Evolutionary conservation across 495 filamentous ascomycete species (phyloP).

Genomic region (Ramalina peruviana): DNA sequence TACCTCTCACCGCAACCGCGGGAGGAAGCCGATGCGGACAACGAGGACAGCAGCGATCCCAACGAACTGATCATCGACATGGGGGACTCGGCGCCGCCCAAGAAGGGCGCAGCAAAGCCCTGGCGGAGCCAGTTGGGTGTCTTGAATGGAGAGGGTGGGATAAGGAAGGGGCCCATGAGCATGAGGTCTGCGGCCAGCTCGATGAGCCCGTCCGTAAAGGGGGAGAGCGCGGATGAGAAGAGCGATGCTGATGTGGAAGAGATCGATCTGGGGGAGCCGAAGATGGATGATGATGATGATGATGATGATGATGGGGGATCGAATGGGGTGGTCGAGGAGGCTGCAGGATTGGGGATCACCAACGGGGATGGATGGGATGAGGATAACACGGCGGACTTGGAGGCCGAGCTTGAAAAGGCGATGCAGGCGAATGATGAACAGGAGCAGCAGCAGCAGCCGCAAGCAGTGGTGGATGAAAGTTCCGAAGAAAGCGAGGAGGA

Average conservation of each 20-base stretch:
- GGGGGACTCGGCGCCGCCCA: slow-evolving; percentile 5
- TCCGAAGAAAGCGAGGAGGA: slow-evolving; percentile 18
- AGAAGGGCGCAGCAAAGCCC: slow-evolving; percentile 1
- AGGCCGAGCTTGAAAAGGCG: slow-evolving; percentile 14
- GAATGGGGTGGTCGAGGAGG: slow-evolving; percentile 6
- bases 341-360: background rate
- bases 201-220: slow-evolving; percentile 12
- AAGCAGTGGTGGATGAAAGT: slow-evolving; percentile 8
- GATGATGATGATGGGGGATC: background rate
- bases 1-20: slow-evolving; percentile 5
- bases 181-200: slow-evolving; percentile 16
- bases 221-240: slow-evolving; percentile 8
- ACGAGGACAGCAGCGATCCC: slow-evolving; percentile 13
- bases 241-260: slow-evolving; percentile 12
- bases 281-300: background rate
- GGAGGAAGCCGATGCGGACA: slow-evolving; percentile 11
- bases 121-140: slow-evolving; percentile 3
- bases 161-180: slow-evolving; percentile 13
- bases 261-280: slow-evolving; percentile 7
- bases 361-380: slow-evolving; percentile 6
- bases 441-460: slow-evolving; percentile 4
- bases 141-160: slow-evolving; percentile 8
- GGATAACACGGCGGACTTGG: slow-evolving; percentile 7
- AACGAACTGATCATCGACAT: slow-evolving; percentile 14
- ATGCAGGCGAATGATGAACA: slow-evolving; percentile 16